Percentiles rank a stretch among this genome's conserved stretches.
phyloP scores from a whole-genome alignment of 2,329 filamentous ascomycete genomes.

The Trichoderma brevicompactum region DNA sequence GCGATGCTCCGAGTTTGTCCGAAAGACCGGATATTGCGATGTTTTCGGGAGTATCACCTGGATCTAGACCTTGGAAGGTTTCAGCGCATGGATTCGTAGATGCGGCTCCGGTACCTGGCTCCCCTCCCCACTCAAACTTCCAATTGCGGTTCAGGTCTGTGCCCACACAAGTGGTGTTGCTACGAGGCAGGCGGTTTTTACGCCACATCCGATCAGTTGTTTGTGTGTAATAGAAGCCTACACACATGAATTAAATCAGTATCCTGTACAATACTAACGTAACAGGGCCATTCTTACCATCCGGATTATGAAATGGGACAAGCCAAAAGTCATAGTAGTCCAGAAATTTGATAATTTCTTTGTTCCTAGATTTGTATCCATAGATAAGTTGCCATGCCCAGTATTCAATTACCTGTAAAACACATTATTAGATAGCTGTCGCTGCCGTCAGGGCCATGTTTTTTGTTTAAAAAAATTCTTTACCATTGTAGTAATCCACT shows the following conservation, averaged over 20 bases:
- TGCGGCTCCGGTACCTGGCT: constrained; percentile 47
- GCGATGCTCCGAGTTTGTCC: constrained; percentile 6
- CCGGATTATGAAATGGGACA: constrained; percentile 65
- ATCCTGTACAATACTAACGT: neutral
- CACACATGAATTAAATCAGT: neutral
- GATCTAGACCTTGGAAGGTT: constrained; percentile 50
- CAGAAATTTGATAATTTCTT: constrained; percentile 51
- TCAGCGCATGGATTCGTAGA: constrained; percentile 57
- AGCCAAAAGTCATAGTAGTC: constrained; percentile 70
- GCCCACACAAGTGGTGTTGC: constrained; percentile 51
- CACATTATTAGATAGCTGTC: too few relatives aligned
- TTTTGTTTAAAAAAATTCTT: neutral
- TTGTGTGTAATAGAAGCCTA: constrained; percentile 63
- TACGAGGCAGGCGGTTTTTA: constrained; percentile 57
- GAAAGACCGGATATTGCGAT: constrained; percentile 37
- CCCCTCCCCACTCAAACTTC: constrained; percentile 57
- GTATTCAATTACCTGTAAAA: constrained; percentile 54
- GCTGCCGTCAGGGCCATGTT: neutral
- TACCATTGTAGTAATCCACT: constrained; percentile 56
- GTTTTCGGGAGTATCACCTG: constrained; percentile 57
- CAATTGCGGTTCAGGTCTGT: constrained; percentile 65
- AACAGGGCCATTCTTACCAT: constrained; percentile 47
- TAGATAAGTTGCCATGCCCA: constrained; percentile 55
- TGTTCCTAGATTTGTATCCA: constrained; percentile 46
- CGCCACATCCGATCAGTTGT: constrained; percentile 63